Percentiles rank a stretch among this genome's conserved stretches.
These are phyloP conservation scores for Crithidia fasciculata DNA, from an alignment of 208 protist genomes.

Conservation along the genomic window DNA sequence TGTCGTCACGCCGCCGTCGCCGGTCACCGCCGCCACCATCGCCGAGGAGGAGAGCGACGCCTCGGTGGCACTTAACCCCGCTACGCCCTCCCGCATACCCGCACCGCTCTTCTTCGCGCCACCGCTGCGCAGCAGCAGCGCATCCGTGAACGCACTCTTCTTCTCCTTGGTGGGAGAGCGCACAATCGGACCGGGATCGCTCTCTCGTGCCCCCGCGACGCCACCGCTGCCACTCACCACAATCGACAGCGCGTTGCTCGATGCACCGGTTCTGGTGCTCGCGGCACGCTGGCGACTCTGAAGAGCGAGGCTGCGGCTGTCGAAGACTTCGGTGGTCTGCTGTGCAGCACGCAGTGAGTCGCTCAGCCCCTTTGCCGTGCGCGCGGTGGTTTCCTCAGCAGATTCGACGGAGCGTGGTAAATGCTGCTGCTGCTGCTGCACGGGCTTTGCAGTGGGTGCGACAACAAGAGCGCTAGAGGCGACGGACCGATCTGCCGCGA, in stretches of 20 bases:
- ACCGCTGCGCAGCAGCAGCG: conserved; percentile 13
- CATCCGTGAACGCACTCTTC: conserved; percentile 38
- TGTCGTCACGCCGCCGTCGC: not conserved
- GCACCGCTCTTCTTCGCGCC: not conserved
- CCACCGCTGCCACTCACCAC: conserved; percentile 7
- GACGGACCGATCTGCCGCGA: too few relatives aligned
- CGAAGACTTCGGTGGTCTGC: conserved; percentile 40
- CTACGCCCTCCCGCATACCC: not conserved
- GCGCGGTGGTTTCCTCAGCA: conserved; percentile 39
- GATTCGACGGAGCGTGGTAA: conserved; percentile 2
- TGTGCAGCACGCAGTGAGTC: conserved; percentile 26
- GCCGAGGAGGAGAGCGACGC: conserved; percentile 7
- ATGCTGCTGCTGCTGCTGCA: conserved; percentile 1
- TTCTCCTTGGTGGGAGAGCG: conserved; percentile 70
- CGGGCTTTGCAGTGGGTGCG: too few relatives aligned
- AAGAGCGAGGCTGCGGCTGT: conserved; percentile 31
- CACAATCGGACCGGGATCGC: conserved; percentile 64
- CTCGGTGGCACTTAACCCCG: not conserved
- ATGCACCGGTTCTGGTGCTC: not conserved
- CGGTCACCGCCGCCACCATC: conserved; percentile 11
- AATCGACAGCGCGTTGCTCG: conserved; percentile 33
- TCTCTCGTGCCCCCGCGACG: conserved; percentile 3
- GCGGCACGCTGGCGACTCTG: conserved; percentile 24
- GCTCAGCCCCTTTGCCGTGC: conserved; percentile 44
- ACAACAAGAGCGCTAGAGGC: too few relatives aligned